Evolutionary conservation across 768 basidiomycete genomes (phyloP).

Genomic region (Amanita pallidorosea): DNA sequence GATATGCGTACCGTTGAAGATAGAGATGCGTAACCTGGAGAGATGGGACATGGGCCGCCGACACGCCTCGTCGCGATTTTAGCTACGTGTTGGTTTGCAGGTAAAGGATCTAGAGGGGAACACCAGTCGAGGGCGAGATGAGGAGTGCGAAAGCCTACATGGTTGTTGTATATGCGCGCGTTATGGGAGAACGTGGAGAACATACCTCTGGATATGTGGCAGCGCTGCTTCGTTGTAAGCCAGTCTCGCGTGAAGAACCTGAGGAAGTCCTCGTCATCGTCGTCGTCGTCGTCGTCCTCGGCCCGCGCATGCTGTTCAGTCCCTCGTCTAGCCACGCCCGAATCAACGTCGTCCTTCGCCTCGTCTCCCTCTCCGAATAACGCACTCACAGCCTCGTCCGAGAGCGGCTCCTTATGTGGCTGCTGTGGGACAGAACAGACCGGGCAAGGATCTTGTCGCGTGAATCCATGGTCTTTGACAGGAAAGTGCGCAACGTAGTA

Average conservation of each 20-base stretch:
- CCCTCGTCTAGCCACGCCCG: slow-evolving; percentile 70
- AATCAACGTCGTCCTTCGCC: slow-evolving; percentile 53
- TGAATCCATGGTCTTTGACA: slow-evolving; percentile 60
- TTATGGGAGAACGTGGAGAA: neutral
- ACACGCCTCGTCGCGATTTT: slow-evolving; percentile 67
- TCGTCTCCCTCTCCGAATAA: slow-evolving; percentile 64
- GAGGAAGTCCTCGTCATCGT: neutral
- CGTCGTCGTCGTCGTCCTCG: neutral
- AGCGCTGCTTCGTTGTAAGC: slow-evolving; percentile 61
- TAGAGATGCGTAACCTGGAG: slow-evolving; percentile 41
- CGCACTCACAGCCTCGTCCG: slow-evolving; percentile 59
- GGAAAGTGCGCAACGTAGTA: slow-evolving; percentile 57
- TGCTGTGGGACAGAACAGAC: slow-evolving; percentile 44
- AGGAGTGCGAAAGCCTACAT: slow-evolving; percentile 64
- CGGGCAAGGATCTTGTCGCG: slow-evolving; percentile 56
- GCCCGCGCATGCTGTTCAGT: slow-evolving; percentile 37
- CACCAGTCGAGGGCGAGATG: slow-evolving; percentile 34
- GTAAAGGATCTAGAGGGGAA: slow-evolving; percentile 50
- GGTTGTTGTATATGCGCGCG: no score
- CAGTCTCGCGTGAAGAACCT: slow-evolving; percentile 43
- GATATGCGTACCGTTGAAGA: neutral
- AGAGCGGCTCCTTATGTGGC: slow-evolving; percentile 48
- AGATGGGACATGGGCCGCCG: slow-evolving; percentile 39
- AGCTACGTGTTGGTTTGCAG: slow-evolving; percentile 50
- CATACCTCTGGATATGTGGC: slow-evolving; percentile 51